Conservation (phyloP, 2,329 filamentous ascomycete species). For the Paradendryphiella salina region DNA sequence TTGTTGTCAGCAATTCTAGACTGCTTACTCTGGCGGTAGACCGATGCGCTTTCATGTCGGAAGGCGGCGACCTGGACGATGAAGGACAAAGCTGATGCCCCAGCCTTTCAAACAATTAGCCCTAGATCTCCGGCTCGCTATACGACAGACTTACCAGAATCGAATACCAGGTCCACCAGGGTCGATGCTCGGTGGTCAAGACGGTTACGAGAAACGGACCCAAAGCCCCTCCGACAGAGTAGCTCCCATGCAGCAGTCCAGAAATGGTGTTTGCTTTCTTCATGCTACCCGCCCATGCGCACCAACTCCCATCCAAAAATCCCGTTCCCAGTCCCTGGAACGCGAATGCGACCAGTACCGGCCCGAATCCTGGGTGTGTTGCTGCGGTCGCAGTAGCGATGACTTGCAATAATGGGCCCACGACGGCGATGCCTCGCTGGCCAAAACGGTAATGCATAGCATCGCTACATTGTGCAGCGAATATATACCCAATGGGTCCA, state of each 20-base stretch:
- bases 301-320: conserved; percentile 52
- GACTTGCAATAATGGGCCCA: conserved; percentile 48
- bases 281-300: conserved; percentile 51
- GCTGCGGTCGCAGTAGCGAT: conserved; percentile 35
- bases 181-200: conserved; percentile 26
- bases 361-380: conserved; percentile 37
- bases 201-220: conserved; percentile 46
- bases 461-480: conserved; percentile 48
- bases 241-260: conserved; percentile 50
- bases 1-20: conserved; percentile 7
- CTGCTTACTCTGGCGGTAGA: conserved; percentile 37
- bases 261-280: conserved; percentile 48
- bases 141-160: conserved; percentile 41
- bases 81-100: conserved; percentile 21
- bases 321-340: conserved; percentile 47
- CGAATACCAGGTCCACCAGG: conserved; percentile 50
- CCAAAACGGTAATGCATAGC: conserved; percentile 48
- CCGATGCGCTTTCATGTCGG: conserved; percentile 40
- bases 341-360: conserved; percentile 40
- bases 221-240: conserved; percentile 45
- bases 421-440: conserved; percentile 49
- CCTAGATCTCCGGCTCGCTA: not conserved
- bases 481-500: conserved; percentile 51
- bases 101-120: conserved; percentile 1
- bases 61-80: conserved; percentile 44